Conservation (phyloP, 495 filamentous ascomycete species). For the Coniosporium apollinis region DNA sequence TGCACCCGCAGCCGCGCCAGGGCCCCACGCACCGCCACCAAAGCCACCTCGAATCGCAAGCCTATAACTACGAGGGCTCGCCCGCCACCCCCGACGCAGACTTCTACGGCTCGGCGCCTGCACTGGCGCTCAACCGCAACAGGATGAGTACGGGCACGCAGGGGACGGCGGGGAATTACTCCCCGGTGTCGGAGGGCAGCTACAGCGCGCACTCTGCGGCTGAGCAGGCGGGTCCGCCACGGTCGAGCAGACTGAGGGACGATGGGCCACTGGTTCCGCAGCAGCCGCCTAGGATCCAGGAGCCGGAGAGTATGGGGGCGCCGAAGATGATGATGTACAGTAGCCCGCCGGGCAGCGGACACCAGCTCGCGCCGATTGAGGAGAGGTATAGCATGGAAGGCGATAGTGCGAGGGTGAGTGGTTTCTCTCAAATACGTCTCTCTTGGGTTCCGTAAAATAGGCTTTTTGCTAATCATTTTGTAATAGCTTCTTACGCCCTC, state of each 20-base stretch:
- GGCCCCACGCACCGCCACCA: constrained; percentile 73
- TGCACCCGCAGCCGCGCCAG: constrained; percentile 78
- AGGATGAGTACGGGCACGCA: constrained; percentile 14
- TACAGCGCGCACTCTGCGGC: constrained; percentile 11
- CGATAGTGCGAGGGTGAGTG: constrained; percentile 19
- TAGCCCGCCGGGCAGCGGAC: constrained; percentile 13
- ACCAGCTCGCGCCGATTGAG: constrained; percentile 22
- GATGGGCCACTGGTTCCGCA: constrained; percentile 22
- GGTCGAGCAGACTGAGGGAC: constrained; percentile 14
- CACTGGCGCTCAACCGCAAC: constrained; percentile 18
- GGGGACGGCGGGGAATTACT: background rate
- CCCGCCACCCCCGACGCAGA: constrained; percentile 45
- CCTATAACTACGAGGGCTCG: constrained; percentile 43
- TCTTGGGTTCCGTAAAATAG: too few species aligned
- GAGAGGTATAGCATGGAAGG: constrained; percentile 23
- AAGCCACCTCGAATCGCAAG: constrained; percentile 61
- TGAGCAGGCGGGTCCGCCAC: constrained; percentile 12
- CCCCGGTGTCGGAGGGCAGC: background rate
- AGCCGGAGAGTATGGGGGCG: constrained; percentile 4
- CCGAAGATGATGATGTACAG: constrained; percentile 10
- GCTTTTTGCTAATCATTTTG: too few species aligned
- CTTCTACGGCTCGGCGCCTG: constrained; percentile 42
- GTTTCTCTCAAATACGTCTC: too few species aligned
- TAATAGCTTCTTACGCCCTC: background rate
- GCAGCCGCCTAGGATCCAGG: constrained; percentile 4